Percentiles rank a stretch among this genome's conserved stretches.
Evolutionary conservation across 257 asterid species (phyloP).

Genomic region (Knoxia roxburghii): DNA sequence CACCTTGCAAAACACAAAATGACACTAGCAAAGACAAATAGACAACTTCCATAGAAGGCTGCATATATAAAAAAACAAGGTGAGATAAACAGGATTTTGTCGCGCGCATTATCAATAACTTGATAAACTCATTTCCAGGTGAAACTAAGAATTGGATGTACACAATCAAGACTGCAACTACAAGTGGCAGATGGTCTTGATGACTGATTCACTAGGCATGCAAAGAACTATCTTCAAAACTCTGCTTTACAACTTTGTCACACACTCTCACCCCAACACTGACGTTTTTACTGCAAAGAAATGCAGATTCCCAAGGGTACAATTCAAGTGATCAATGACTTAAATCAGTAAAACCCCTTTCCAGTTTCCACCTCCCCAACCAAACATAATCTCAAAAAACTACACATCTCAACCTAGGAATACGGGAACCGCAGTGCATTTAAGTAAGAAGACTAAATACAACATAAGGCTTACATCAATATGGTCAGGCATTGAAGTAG

Average conservation of each 20-base stretch:
- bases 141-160: neutral
- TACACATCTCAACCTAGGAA: too few species aligned
- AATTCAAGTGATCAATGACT: neutral
- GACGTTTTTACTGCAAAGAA: neutral
- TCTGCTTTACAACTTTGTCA: too few species aligned
- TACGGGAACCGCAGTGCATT: too few species aligned
- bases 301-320: neutral
- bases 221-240: too few species aligned
- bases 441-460: too few species aligned
- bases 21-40: neutral
- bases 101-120: too few species aligned
- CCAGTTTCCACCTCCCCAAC: too few species aligned
- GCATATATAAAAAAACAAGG: neutral
- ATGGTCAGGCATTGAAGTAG: slow-evolving; percentile 8
- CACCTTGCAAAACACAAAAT: neutral
- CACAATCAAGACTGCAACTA: neutral
- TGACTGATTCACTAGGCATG: neutral
- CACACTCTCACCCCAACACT: too few species aligned
- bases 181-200: too few species aligned
- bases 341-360: too few species aligned
- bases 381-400: too few species aligned
- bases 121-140: neutral
- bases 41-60: neutral
- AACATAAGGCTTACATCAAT: slow-evolving; percentile 25
- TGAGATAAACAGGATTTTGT: neutral